These are phyloP conservation scores for Kodamaea jinghongensis DNA, from an alignment of 805 yeast species.

Conservation along the genomic window DNA sequence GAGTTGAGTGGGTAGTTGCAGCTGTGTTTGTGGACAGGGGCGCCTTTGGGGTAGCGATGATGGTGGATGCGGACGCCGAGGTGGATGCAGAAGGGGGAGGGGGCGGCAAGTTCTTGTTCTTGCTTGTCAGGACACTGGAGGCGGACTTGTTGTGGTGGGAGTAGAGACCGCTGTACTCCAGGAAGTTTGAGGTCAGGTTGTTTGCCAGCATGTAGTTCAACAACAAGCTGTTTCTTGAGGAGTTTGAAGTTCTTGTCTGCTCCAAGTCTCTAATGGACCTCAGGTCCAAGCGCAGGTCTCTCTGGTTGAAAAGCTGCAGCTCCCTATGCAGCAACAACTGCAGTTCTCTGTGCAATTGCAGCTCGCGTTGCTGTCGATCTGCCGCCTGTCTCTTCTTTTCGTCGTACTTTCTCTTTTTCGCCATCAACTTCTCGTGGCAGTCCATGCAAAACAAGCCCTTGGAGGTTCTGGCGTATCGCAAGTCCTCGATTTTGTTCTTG, in stretches of 20 bases:
- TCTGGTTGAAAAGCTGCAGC: neutral
- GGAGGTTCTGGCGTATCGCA: slow-evolving; percentile 88
- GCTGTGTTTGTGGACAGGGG: neutral
- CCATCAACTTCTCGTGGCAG: slow-evolving; percentile 82
- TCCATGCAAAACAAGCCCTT: slow-evolving; percentile 91
- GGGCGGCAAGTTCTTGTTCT: slow-evolving; percentile 10
- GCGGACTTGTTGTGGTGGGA: slow-evolving; percentile 8
- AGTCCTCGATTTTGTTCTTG: slow-evolving; percentile 78
- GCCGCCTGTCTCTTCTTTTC: slow-evolving; percentile 36
- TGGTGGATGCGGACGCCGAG: neutral
- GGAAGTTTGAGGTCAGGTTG: slow-evolving; percentile 5
- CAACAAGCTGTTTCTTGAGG: slow-evolving; percentile 12
- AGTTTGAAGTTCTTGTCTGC: slow-evolving; percentile 8
- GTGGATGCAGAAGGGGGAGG: slow-evolving; percentile 5
- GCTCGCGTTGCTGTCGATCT: slow-evolving; percentile 14
- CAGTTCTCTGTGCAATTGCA: slow-evolving; percentile 9
- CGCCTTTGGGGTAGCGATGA: neutral
- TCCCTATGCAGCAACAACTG: slow-evolving; percentile 9
- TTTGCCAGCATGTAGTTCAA: slow-evolving; percentile 12
- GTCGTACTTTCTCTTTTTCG: slow-evolving; percentile 67
- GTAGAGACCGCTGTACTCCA: slow-evolving; percentile 3
- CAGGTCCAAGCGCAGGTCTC: slow-evolving; percentile 12
- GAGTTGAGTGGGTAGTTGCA: neutral
- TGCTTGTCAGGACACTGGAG: slow-evolving; percentile 5
- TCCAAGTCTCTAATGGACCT: slow-evolving; percentile 8